Base-by-base conservation (phyloP, 2,329 filamentous ascomycete species). In the Alternaria hordeiaustralica region DNA sequence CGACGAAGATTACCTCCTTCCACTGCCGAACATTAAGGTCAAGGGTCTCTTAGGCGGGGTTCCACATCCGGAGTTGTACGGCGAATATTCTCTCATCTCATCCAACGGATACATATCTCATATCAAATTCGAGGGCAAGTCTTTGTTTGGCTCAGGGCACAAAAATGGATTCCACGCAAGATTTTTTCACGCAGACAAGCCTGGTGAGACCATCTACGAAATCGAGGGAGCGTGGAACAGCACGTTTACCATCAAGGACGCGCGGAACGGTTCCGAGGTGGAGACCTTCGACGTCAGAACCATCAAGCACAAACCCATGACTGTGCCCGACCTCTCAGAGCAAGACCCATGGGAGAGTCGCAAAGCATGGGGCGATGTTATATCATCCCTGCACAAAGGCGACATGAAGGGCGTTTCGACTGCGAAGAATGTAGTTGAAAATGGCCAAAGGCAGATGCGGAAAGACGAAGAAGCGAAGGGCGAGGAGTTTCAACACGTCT, bases 261-360 rank as follows among this genome's bases (percentile, higher is more conserved):
- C 65, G 12, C 67, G 63, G 28, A 74, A 68, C 18, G 79, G 75
- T 7, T 65, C 77, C 20, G 68, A 77, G 20, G 66, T 83, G 8
- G 81, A 84, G 44, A 74, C 66, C 0, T 81, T 79, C 58, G 75
- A 80, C 54, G 73, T 75, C 8, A 68, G 68, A 10, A 60, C 70
- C 3, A 65, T 72, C 44, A 47, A 60, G 11, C 71, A 69, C n/a
- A 36, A 63, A 30, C 71, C 62, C 18, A 71, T 75, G 43, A 64
- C 61, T n/a, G 71, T 73, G 18, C 63, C 71, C 11, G 73, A 78
- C 13, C 47, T 79, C 5, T 70, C 77, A 1, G 66, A 81, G 28
- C 82, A 84, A 59, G 82, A 84, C 69, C 77, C 81, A 0, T 84
- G 81, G 81, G 82, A 84, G 65, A 80, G 79, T 21, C 70, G 82